Conservation (phyloP, 306 rosid species). For the Cercis canadensis region DNA sequence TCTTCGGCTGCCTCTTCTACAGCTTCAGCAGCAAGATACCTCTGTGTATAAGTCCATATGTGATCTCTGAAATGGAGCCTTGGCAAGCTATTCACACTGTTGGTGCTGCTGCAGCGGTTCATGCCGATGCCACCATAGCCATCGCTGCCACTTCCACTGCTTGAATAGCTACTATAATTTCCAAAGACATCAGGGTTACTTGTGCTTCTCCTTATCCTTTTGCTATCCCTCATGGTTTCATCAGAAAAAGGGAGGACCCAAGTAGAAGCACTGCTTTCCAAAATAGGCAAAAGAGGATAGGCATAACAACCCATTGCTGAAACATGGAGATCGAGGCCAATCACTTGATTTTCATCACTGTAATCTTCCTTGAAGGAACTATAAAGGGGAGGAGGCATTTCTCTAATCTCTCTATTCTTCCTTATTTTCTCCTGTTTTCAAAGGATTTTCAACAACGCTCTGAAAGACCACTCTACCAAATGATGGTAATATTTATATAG, state of each 20-base stretch:
- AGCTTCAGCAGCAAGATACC: slow-evolving; percentile 70
- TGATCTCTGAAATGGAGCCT: slow-evolving; percentile 68
- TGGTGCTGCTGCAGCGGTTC: slow-evolving; percentile 41
- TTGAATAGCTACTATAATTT: slow-evolving; percentile 13
- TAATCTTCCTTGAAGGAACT: slow-evolving; percentile 33
- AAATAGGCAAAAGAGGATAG: slow-evolving; percentile 28
- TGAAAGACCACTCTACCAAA: slow-evolving; percentile 34
- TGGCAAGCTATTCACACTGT: slow-evolving; percentile 45
- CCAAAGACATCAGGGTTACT: slow-evolving; percentile 34
- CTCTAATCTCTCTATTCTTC: slow-evolving; percentile 1
- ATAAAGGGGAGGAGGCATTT: slow-evolving; percentile 43
- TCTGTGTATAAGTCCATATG: slow-evolving; percentile 62
- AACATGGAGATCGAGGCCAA: slow-evolving; percentile 11
- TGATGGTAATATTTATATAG: slow-evolving; percentile 36
- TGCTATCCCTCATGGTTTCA: slow-evolving; percentile 50
- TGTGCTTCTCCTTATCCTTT: slow-evolving; percentile 48
- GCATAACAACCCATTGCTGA: slow-evolving; percentile 39
- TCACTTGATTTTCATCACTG: slow-evolving; percentile 30
- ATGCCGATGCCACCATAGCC: slow-evolving; percentile 1
- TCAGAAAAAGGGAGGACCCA: slow-evolving; percentile 42
- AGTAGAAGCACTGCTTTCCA: slow-evolving; percentile 16
- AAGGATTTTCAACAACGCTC: slow-evolving; percentile 52
- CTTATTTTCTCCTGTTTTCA: slow-evolving; percentile 15
- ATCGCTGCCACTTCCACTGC: not conserved
- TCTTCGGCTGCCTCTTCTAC: slow-evolving; percentile 62